Evolutionary conservation across 164 flowering plant species (phyloP).

Genomic region (Cinnamomum chago): DNA sequence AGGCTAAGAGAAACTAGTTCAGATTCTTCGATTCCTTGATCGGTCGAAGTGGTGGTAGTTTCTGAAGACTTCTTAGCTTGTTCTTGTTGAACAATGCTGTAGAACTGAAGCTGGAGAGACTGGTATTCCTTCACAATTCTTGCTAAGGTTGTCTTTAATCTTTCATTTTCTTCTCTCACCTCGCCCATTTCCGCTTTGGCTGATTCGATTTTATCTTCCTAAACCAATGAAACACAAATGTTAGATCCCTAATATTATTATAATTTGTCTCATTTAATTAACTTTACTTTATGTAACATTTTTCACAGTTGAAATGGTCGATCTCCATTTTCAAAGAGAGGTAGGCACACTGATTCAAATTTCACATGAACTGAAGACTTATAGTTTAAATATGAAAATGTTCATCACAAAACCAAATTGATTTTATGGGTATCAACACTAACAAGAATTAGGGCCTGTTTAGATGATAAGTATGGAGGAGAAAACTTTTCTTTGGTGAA

Average conservation of each 20-base stretch:
- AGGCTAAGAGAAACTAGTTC: conserved; percentile 69
- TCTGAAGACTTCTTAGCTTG: conserved; percentile 20
- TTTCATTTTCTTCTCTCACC: conserved; percentile 70
- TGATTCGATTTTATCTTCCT: conserved; percentile 48
- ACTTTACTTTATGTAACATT: too few relatives aligned
- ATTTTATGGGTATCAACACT: too few relatives aligned
- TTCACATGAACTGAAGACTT: too few relatives aligned
- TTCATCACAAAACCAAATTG: too few relatives aligned
- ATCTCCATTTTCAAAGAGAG: too few relatives aligned
- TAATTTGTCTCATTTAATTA: too few relatives aligned
- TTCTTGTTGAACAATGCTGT: conserved; percentile 36
- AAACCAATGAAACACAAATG: background rate
- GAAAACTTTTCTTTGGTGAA: too few relatives aligned
- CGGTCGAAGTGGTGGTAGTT: conserved; percentile 7
- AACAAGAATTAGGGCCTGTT: too few relatives aligned
- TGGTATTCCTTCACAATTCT: conserved; percentile 53
- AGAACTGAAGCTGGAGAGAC: conserved; percentile 47
- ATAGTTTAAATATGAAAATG: too few relatives aligned
- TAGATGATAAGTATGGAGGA: too few relatives aligned
- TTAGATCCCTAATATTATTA: background rate
- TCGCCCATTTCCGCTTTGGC: conserved; percentile 67
- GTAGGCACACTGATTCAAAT: too few relatives aligned
- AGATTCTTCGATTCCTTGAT: conserved; percentile 37
- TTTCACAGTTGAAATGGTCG: too few relatives aligned
- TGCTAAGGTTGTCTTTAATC: conserved; percentile 45